Percentiles rank a stretch among this genome's conserved stretches.
phyloP scores from a whole-genome alignment of 2,329 filamentous ascomycete genomes.

The Didymella pomorum region DNA sequence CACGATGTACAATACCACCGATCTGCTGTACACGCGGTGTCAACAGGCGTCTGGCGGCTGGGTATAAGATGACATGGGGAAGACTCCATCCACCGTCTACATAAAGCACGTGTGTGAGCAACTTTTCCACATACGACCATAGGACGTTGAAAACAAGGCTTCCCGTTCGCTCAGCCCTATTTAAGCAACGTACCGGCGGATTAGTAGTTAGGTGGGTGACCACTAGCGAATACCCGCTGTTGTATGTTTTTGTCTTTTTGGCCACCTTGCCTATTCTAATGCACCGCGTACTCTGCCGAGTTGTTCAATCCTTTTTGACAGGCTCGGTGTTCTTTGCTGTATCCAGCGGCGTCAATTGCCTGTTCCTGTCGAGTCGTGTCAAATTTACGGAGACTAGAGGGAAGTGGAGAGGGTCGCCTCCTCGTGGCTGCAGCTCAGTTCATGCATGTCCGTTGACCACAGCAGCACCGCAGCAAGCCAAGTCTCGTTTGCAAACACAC shows the following conservation, averaged over 20 bases:
- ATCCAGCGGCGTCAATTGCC: background rate
- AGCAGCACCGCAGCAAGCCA: background rate
- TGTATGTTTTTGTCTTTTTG: conserved; percentile 3
- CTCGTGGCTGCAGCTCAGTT: background rate
- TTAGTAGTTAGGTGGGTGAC: conserved; percentile 18
- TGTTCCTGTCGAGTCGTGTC: background rate
- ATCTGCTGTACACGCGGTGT: no score
- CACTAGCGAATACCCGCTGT: conserved; percentile 17
- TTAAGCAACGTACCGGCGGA: conserved; percentile 15
- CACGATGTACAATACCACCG: no score
- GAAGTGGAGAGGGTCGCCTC: background rate
- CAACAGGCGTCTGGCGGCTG: no score
- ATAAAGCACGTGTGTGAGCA: no score
- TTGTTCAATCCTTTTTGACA: background rate
- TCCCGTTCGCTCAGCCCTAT: conserved; percentile 17
- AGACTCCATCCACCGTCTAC: no score
- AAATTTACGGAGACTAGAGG: background rate
- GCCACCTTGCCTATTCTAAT: background rate
- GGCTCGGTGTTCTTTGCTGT: no score
- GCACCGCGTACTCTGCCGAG: background rate
- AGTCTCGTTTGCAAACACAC: no score
- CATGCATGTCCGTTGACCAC: background rate
- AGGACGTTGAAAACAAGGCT: conserved; percentile 15
- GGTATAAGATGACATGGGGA: no score
- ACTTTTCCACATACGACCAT: background rate